Base-by-base conservation (phyloP, 2,329 filamentous ascomycete genomes). In the Alternaria ethzedia region DNA sequence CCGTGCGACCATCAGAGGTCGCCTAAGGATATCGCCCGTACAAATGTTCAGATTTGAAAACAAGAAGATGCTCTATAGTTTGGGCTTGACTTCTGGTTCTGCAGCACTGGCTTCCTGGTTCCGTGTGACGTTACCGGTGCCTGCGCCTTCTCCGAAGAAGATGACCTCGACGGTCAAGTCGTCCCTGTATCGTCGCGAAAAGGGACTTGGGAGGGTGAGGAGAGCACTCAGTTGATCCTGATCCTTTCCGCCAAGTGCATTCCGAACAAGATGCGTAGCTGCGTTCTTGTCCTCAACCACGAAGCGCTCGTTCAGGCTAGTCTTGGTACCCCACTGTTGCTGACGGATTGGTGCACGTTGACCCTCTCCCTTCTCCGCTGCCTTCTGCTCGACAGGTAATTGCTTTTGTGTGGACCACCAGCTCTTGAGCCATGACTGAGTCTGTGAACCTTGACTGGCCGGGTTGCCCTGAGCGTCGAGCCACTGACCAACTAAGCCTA, bases 131-230 rank as follows among this genome's bases (percentile, higher is more conserved):
- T 91, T 90, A 36, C 94, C 94, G 28, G 87, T 91, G 78, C 90
- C 90, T 57, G 90, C 76, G 36, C 90, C 88, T 71, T 97, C 89
- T 64, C 96, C 96, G 74, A 99, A 99, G 86, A 99, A 99, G 76
- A 99, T 97, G 65, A 99, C 96, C 80, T 99, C 93, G 15, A 99
- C 95, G 0, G 96, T 99, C 67, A 99, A 83, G 78, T 99, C 96
- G 78, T 99, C 96, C 70, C 93, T 95, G 78, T 98, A 99, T 75
- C 96, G 86, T 75, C 96, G 87, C 28, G 93, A 96, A 76, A 94
- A 97, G 0, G 96, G 96, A 60, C 93, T 92, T 3, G 95, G 94
- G 21, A 99, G 85, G 1, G 96, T 98, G 71, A 99, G 85, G 66
- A 99, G 84, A 20, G 95, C 95, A 74, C 92, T 96, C 15, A 99